These are phyloP conservation scores for Lablab purpureus DNA, from an alignment of 306 rosid species.

Conservation along the genomic window DNA sequence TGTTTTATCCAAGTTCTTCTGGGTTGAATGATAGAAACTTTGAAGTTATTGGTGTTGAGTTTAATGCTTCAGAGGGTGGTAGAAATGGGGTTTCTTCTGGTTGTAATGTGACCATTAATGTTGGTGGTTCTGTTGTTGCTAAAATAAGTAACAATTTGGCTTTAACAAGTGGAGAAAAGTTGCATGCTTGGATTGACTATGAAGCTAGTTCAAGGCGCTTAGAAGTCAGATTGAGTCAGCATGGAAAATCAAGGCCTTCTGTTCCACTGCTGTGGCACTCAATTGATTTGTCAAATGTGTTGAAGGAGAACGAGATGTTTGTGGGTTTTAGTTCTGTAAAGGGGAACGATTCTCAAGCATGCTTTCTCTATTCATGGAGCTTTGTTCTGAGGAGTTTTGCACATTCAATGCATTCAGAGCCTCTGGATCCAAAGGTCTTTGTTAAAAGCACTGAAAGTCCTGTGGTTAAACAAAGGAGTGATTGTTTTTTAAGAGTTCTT, in stretches of 20 bases:
- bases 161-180: conserved; percentile 50
- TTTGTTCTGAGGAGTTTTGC: conserved; percentile 67
- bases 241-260: conserved; percentile 61
- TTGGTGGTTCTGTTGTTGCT: conserved; percentile 52
- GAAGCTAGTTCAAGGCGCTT: conserved; percentile 70
- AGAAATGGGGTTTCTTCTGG: conserved; percentile 49
- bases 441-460: conserved; percentile 53
- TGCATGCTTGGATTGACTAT: conserved; percentile 88
- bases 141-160: conserved; percentile 53
- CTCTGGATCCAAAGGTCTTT: conserved; percentile 71
- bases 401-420: conserved; percentile 85
- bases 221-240: conserved; percentile 72
- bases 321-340: conserved; percentile 65
- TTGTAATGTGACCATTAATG: conserved; percentile 54
- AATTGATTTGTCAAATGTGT: conserved; percentile 57
- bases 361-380: conserved; percentile 79
- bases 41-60: conserved; percentile 54
- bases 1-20: conserved; percentile 57
- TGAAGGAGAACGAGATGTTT: conserved; percentile 59
- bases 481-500: conserved; percentile 63
- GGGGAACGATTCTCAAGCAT: conserved; percentile 53
- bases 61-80: conserved; percentile 52
- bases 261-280: conserved; percentile 67
- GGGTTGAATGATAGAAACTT: conserved; percentile 52
- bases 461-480: conserved; percentile 52